Base-by-base conservation (phyloP, 1,284 basidiomycete genomes). In the Hemileia vastatrix region DNA sequence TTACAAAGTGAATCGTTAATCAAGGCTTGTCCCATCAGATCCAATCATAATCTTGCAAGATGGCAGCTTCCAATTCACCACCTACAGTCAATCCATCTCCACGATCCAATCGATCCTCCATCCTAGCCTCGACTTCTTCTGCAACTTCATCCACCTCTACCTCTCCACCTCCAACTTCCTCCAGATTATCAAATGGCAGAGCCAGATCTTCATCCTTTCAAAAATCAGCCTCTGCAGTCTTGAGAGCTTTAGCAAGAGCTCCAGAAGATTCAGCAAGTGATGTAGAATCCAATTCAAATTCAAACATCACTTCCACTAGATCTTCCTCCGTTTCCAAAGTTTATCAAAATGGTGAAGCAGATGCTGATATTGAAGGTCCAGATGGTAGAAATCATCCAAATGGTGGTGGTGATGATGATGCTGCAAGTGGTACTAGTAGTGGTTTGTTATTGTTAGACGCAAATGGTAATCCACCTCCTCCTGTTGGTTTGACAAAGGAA, bases 181-280 rank as follows among this genome's bases (percentile, higher is more conserved):
- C 8, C 15, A 11, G 11, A 15, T 11, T 40, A 9, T 40, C 36
- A 40, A 11, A 9, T 11, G 36, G 36, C 15, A 9, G 36, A 11
- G 36, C 36, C 8, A 40, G 72, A 23, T 73, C 72, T 18, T 70
- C 70, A 15, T 72, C 71, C 18, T 32, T 71, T 5, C 70, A 74
- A 54, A 70, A 70, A 40, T 40, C 36, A 63, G 72, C 71, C n/a
- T 68, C 68, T 8, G 72, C 72, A 48, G 72, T 74, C 24, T 57
- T 74, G n/a, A 63, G 69, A 9, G 72, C 72, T 1, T 57, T 74
- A 5, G 69, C 70, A 3, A 64, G 72, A 21, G 70, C 72, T 23
- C 64, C 64, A 13, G 55, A 64, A 45, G 57, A 60, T 48, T 18
- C 47, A 6, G 24, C 23, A 4, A 50, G 61, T 15, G 45, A 11